Base-by-base conservation (phyloP, 148 eudicot species). In the Chenopodium suecicum region DNA sequence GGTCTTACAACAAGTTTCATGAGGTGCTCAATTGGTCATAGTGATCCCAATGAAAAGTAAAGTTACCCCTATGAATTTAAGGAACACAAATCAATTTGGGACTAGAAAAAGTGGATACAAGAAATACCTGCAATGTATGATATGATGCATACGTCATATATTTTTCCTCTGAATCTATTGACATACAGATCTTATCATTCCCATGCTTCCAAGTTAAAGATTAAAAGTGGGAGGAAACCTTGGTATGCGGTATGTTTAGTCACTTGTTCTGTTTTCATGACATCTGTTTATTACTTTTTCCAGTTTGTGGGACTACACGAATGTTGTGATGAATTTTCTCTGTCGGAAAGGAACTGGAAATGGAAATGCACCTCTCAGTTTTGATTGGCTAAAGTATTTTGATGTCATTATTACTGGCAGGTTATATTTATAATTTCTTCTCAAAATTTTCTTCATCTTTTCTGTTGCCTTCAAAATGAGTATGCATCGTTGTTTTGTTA, bases 281-380 rank as follows among this genome's bases (percentile, higher is more conserved):
- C 16, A 80, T 8, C 16, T 50, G 27, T 73, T 32, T 68, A 47
- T 65, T 62, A 19, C 82, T 74, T 84, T 41, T 83, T 48, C 92
- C 95, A 96, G 99, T 88, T 89, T 96, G 46, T 96, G 99, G 99
- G 99, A 96, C 85, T 96, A 96, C 77, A 94, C 99, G 80, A 96
- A 94, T 84, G 82, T 91, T 17, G 98, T 96, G 75, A 96, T 96
- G 99, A 96, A 88, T 86, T 96, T 90, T 82, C 95, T 96, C 54
- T 96, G 97, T 78, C 92, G 91, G 69, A 78, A 85, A 48, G 86
- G 85, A 60, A 34, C 86, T 80, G 83, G 14, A 73, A 89, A 83
- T 78, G 85, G 83, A 78, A 74, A 79, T 72, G 41, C 88, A 37
- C 17, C 82, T 72, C 86, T 88, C 72, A 87, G 73, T 65, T 91